Evolutionary conservation across 2,329 filamentous ascomycete species (phyloP), one percentile per base, ranked within the genome.

Genomic region (Aspergillus proliferans): DNA sequence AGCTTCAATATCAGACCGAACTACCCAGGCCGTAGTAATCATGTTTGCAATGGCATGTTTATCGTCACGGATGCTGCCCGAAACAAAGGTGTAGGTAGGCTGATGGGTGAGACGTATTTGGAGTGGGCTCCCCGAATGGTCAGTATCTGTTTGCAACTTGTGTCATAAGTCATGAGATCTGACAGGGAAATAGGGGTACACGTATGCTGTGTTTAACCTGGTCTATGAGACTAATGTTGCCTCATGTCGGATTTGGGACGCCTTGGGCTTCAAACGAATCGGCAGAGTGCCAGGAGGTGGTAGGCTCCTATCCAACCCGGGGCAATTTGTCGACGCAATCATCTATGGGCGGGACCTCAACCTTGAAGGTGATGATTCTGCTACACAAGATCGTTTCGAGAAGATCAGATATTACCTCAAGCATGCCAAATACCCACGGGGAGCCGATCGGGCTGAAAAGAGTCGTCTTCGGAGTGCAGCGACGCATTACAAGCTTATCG

Each of bases 361-460:
- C 53, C 71, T 75, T 34, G 85, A 88, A 61, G 81, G 80, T 60
- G 88, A 93, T 66, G 88, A 93, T 68, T 85, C 88, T 67, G 86
- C 92, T 61, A 91, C 86, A 69, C 91, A 96, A 76, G 91, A 96
- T 74, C 88, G 93, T 59, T 97, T 97, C 76, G 92, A 96, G 77
- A 96, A 96, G 78, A 97, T 97, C 68, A 87, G 91, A 64, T 97
- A 88, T 76, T 97, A 97, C 72, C 83, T 97, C 65, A 94, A 95
- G 72, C 89, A 91, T 69, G 86, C 86, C 64, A 89, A 91, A 69
- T 97, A 98, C 69, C 93, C 93, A 51, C 85, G 86, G 61, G 92
- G 91, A 54, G 91, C 92, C 65, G 90, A 96, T 76, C 83, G 92
- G 51, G 91, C 91, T 49, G 93, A 97, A 71, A 97, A 97, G 80